These are phyloP conservation scores for Geranomyces variabilis DNA, from an alignment of 192 early-diverging fungal genomes.

Conservation along the genomic window DNA sequence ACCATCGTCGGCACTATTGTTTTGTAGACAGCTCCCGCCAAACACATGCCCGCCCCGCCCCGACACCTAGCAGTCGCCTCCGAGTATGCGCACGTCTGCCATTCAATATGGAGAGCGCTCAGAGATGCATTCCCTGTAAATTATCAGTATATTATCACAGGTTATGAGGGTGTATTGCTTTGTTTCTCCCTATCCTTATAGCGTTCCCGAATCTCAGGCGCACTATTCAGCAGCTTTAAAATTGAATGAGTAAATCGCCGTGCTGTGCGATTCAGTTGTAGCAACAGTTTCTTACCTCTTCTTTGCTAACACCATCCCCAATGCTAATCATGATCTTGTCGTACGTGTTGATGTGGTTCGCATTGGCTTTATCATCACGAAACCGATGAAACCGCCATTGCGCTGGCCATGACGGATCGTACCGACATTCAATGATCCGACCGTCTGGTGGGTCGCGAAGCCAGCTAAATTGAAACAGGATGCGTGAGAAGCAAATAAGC, in stretches of 20 bases:
- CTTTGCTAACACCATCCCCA: constrained; percentile 48
- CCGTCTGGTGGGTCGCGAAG: constrained; percentile 38
- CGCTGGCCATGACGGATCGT: constrained; percentile 57
- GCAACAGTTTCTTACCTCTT: constrained; percentile 39
- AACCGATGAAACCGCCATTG: constrained; percentile 57
- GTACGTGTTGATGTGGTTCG: constrained; percentile 54
- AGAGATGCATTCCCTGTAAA: too few species aligned
- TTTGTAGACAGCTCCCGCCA: too few species aligned
- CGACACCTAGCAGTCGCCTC: too few species aligned
- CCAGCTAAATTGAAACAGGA: constrained; percentile 36
- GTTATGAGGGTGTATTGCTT: too few species aligned
- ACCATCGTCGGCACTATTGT: too few species aligned
- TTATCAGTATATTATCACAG: too few species aligned
- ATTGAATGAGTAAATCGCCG: not conserved
- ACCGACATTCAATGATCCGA: constrained; percentile 58
- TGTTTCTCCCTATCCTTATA: constrained; percentile 36
- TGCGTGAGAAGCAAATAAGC: not conserved
- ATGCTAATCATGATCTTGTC: constrained; percentile 59
- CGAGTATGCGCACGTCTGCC: too few species aligned
- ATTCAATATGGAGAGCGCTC: too few species aligned
- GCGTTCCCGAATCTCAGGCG: constrained; percentile 31
- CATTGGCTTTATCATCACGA: constrained; percentile 57
- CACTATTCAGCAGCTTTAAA: constrained; percentile 31
- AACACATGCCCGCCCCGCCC: too few species aligned
- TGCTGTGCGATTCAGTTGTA: not conserved